Conservation (phyloP, 2,329 filamentous ascomycete species). For the Plenodomus tracheiphilus region DNA sequence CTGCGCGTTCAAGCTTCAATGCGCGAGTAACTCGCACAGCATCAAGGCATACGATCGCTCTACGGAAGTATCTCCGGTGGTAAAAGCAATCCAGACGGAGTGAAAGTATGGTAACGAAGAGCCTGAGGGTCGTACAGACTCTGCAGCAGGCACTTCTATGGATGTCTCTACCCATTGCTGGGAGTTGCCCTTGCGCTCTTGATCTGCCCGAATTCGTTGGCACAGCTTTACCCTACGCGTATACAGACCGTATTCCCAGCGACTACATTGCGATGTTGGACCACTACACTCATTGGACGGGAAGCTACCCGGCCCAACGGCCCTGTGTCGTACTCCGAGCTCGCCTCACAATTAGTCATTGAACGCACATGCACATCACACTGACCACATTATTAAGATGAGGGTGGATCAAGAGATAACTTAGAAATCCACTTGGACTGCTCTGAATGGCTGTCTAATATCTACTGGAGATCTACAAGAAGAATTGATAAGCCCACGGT, state of each 20-base stretch:
- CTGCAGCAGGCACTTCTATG: not conserved
- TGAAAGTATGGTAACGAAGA: not conserved
- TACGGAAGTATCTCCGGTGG: not conserved
- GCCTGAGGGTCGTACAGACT: not conserved
- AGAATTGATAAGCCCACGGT: constrained; percentile 2
- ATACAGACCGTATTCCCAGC: not conserved
- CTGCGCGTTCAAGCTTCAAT: not conserved
- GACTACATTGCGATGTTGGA: not conserved
- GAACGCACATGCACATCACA: no score
- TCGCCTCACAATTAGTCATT: no score
- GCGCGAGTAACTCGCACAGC: not conserved
- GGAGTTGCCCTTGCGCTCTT: not conserved
- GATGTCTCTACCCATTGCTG: not conserved
- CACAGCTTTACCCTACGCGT: not conserved
- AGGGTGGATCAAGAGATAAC: no score
- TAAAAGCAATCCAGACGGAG: not conserved
- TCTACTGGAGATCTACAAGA: not conserved
- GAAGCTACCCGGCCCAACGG: not conserved
- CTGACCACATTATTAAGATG: no score
- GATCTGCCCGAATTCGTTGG: not conserved
- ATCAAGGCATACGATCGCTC: not conserved
- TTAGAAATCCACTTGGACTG: no score
- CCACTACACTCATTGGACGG: not conserved
- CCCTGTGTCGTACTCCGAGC: not conserved
- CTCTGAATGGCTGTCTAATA: no score